Evolutionary conservation across 176 grass and related monocot species (phyloP).

Genomic region (Aegilops umbellulata): DNA sequence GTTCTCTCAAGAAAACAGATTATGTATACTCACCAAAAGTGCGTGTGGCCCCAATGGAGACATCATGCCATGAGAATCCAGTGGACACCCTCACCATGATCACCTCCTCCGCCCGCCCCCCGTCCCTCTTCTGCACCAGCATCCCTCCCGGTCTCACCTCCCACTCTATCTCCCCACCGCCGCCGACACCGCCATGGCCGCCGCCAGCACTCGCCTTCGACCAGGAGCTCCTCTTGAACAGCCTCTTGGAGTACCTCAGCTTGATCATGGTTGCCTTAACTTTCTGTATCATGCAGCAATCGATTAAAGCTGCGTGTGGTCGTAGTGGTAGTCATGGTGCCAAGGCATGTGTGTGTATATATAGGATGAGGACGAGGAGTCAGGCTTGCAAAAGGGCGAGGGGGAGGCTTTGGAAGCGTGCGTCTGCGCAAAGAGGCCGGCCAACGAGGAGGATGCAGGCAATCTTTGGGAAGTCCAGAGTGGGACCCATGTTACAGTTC

Average conservation of each 20-base stretch:
- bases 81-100: slow-evolving; percentile 74
- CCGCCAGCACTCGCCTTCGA: slow-evolving; percentile 35
- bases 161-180: slow-evolving; percentile 67
- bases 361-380: slow-evolving; percentile 22
- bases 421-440: slow-evolving; percentile 48
- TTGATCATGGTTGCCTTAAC: slow-evolving; percentile 59
- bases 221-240: slow-evolving; percentile 84
- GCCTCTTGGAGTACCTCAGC: slow-evolving; percentile 86
- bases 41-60: slow-evolving; percentile 77
- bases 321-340: neutral
- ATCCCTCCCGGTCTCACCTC: slow-evolving; percentile 92
- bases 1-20: neutral
- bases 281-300: neutral
- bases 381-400: neutral
- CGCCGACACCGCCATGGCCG: neutral
- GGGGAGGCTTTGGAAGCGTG: slow-evolving; percentile 67
- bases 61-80: slow-evolving; percentile 73
- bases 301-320: neutral
- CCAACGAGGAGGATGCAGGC: slow-evolving; percentile 32
- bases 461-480: slow-evolving; percentile 36
- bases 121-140: slow-evolving; percentile 95
- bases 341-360: neutral
- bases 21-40: slow-evolving; percentile 64
- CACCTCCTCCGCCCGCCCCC: slow-evolving; percentile 47
- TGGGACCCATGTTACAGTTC: slow-evolving; percentile 19